Conservation (phyloP, 2,329 filamentous ascomycete species). For the Colletotrichum costaricense region DNA sequence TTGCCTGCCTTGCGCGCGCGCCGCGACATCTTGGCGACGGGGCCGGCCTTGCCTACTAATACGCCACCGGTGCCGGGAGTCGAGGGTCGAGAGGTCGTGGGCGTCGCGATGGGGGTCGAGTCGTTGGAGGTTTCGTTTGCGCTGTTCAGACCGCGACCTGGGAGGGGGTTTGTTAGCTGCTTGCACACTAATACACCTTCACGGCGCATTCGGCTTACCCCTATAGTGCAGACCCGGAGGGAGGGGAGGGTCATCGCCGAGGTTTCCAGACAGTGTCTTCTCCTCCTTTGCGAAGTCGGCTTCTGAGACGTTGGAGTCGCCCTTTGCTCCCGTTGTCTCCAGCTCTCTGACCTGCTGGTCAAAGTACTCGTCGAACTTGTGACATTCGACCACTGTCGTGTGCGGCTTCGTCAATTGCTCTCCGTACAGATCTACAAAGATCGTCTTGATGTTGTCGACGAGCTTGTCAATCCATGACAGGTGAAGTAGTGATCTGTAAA, state of each 20-base stretch:
- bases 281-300: conserved; percentile 46
- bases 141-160: conserved; percentile 48
- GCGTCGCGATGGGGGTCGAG: conserved; percentile 76
- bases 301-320: conserved; percentile 40
- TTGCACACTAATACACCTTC: not conserved
- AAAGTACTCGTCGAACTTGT: conserved; percentile 90
- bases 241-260: conserved; percentile 51
- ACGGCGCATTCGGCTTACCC: conserved; percentile 22
- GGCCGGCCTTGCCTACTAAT: conserved; percentile 78
- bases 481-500: conserved; percentile 95
- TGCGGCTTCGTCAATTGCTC: conserved; percentile 86
- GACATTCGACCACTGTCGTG: conserved; percentile 81
- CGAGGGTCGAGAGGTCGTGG: conserved; percentile 81
- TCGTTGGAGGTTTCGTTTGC: conserved; percentile 66
- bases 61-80: conserved; percentile 78
- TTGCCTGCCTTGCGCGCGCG: conserved; percentile 79
- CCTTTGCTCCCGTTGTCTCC: conserved; percentile 64
- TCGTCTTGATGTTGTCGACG: conserved; percentile 91
- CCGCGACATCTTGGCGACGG: conserved; percentile 81
- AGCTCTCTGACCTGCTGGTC: conserved; percentile 91
- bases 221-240: conserved; percentile 36
- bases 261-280: conserved; percentile 46
- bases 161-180: not conserved
- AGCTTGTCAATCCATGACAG: conserved; percentile 98
- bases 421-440: conserved; percentile 91